Evolutionary conservation across 2,329 filamentous ascomycete genomes (phyloP), one percentile per base, ranked within the genome.

Genomic region (Aphanocladium album): DNA sequence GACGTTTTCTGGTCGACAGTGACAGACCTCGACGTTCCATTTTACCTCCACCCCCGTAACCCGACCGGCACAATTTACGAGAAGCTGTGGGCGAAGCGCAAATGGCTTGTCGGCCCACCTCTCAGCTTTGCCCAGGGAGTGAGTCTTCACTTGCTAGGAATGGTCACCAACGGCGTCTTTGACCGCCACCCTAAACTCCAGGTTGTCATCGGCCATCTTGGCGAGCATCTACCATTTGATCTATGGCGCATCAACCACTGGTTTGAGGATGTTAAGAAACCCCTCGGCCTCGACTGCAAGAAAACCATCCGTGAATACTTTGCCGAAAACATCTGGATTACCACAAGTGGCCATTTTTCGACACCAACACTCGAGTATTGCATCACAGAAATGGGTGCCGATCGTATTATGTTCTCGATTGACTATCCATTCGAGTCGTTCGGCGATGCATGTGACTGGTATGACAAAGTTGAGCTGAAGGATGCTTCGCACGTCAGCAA

Each of bases 11-110:
- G 85, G 85, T 67, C 76, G 14, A 80, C 79, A 0, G 77, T 80
- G 9, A 77, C 76, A 1, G 81, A 86, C 47, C 79, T 89, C 0
- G 82, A 87, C 60, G 84, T 87, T 0, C 85, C 85, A 0, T 77
- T 89, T 53, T 89, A 88, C 66, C 75, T 89, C 1, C 86, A 89
- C 69, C 86, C 85, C 0, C 76, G 81, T 52, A 80, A 81, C 64
- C 83, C 85, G 1, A 82, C 81, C 0, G 83, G 83, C 7, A 77
- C 75, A 19, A 77, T 85, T 59, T 75, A 82, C 65, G 81, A 86
- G 5, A 83, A 83, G 67, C 77, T 86, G 25, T 87, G 80, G 77
- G 80, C 79, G 1, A 76, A 85, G 65, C 77, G 84, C 23, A 80
- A 80, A 67, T 87, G 80, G 77, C 79, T 87, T 30, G 73, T 87